Evolutionary conservation across 768 basidiomycete species (phyloP).

Genomic region (Strobilomyces echinocephalus): DNA sequence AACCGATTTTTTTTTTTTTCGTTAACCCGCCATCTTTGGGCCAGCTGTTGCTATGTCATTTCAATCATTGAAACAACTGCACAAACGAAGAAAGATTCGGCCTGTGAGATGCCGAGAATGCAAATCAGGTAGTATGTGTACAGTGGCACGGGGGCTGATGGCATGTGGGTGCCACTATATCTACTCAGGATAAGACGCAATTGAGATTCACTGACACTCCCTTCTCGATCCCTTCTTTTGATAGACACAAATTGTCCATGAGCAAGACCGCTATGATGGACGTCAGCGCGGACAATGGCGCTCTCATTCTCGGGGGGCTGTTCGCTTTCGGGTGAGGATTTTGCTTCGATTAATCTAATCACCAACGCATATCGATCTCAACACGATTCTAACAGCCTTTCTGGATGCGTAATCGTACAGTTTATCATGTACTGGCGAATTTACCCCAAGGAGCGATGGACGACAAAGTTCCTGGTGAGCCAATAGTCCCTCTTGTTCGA

Average conservation of each 20-base stretch:
- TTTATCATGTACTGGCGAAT: slow-evolving; percentile 22
- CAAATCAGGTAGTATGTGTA: too few species aligned
- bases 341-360: not conserved
- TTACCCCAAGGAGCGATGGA: slow-evolving; percentile 15
- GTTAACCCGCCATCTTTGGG: too few species aligned
- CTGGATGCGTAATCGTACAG: slow-evolving; percentile 26
- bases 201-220: not conserved
- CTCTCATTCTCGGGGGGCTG: slow-evolving; percentile 21
- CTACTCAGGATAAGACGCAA: too few species aligned
- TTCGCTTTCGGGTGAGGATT: slow-evolving; percentile 17
- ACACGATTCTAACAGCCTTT: slow-evolving; percentile 14
- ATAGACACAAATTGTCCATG: slow-evolving; percentile 1
- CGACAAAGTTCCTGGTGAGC: slow-evolving; percentile 15
- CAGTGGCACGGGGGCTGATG: not conserved
- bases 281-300: slow-evolving; percentile 12
- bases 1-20: too few species aligned
- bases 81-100: too few species aligned
- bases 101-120: too few species aligned
- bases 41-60: too few species aligned
- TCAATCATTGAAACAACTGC: too few species aligned
- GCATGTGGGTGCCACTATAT: too few species aligned
- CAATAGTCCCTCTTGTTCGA: too few species aligned
- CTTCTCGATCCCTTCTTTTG: not conserved
- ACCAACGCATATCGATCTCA: not conserved
- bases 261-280: not conserved